A percentile compares a stretch with the other conserved stretches of the same genome.
phyloP scores from a whole-genome alignment of 139 green algal genomes.

The Trebouxia sp. region DNA sequence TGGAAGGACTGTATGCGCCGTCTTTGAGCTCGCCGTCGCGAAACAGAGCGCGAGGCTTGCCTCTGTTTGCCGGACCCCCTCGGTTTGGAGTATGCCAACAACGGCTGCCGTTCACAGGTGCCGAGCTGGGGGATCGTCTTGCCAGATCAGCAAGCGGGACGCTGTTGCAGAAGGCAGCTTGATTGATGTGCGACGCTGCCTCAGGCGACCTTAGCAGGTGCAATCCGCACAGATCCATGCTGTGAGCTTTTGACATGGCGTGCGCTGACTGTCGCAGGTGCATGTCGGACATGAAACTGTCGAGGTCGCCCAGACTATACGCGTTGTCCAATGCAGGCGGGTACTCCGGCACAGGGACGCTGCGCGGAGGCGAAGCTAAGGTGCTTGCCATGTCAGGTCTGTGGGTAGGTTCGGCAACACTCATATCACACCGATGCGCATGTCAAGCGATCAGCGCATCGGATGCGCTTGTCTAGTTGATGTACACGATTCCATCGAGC shows the following conservation, averaged over 20 bases:
- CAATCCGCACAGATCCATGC: constrained; percentile 15
- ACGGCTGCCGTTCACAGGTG: not conserved
- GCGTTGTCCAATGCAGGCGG: not conserved
- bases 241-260: constrained; percentile 2
- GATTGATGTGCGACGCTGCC: constrained; percentile 6
- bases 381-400: constrained; percentile 9
- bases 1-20: not conserved
- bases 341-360: not conserved
- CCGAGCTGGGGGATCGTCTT: constrained; percentile 6
- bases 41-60: constrained; percentile 2
- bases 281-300: constrained; percentile 14
- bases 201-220: constrained; percentile 7
- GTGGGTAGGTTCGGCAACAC: not conserved
- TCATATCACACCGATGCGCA: not conserved
- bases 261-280: not conserved
- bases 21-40: constrained; percentile 5
- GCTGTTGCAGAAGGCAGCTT: not conserved
- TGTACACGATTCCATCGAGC: too few relatives aligned
- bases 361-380: not conserved
- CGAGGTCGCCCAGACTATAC: constrained; percentile 4
- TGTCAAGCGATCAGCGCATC: not conserved
- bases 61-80: constrained; percentile 3
- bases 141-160: not conserved
- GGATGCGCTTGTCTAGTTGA: not conserved
- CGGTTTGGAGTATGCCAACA: not conserved